Base-by-base conservation (phyloP, 306 rosid genomes). In the Spatholobus suberectus region DNA sequence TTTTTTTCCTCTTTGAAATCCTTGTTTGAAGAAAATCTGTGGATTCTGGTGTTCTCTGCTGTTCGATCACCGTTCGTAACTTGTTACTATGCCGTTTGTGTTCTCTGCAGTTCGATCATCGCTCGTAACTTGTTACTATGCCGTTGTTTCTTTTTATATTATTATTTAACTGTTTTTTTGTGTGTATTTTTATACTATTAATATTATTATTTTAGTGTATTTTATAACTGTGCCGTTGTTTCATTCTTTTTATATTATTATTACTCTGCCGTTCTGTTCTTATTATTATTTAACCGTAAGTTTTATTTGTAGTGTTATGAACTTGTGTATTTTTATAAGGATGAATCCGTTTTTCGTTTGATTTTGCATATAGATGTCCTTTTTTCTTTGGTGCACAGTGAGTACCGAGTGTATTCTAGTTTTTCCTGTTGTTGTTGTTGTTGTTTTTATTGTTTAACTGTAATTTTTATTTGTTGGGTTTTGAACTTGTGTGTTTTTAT, bases 51-150 rank as follows among this genome's bases (percentile, higher is more conserved):
- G 68, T 17, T 34, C 46, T 79, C 40, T 84, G 63, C 15, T 4
- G 46, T 59, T 73, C 23, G 75, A 79, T 84, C 46, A 43, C 65
- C 38, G 35, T 17, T 20, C 23, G 27, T 43, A 29, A 40, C 55
- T 54, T 41, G 8, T 49, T 24, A 17, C 43, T 37, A 27, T 21
- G 44, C 24, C 3, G 70, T 51, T 38, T 46, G 21, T 51, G 70
- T 14, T 54, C 21, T 77, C 43, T 84, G 78, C 17, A 10, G 40
- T 65, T 76, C 11, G 73, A 77, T 83, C 52, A 49, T 61, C 17
- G 51, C 32, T 35, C 37, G 18, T 52, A 23, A 14, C 51, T 63
- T 44, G 15, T 40, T 40, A 24, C 43, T 37, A 26, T 21, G 27
- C 32, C 5, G 52, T 43, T 43, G 17, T 5, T 29, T 38, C 24